A percentile compares a stretch with the other conserved stretches of the same genome.
phyloP scores from a whole-genome alignment of 2,329 filamentous ascomycete genomes.

The Phialocephala subalpina region DNA sequence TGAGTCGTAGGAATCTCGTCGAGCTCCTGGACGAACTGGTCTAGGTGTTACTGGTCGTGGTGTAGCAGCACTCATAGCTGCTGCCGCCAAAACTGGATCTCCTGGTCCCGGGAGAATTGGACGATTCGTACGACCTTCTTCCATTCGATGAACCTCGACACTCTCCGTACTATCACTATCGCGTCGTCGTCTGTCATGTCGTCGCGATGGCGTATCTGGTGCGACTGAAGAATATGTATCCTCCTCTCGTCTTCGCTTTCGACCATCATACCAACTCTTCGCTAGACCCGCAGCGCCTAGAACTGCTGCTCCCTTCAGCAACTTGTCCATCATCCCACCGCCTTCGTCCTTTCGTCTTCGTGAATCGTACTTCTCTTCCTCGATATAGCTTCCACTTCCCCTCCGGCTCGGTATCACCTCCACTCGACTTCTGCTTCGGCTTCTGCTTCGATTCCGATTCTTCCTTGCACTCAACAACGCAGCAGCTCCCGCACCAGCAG shows the following conservation, averaged over 20 bases:
- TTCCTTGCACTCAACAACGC: slow-evolving; percentile 54
- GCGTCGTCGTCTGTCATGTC: slow-evolving; percentile 47
- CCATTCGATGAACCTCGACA: slow-evolving; percentile 33
- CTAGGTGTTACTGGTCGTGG: slow-evolving; percentile 45
- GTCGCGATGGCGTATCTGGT: slow-evolving; percentile 65
- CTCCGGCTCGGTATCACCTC: slow-evolving; percentile 61
- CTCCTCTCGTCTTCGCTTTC: slow-evolving; percentile 52
- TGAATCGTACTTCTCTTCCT: slow-evolving; percentile 67
- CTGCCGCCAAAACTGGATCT: slow-evolving; percentile 52
- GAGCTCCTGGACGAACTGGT: slow-evolving; percentile 47
- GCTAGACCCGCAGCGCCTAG: slow-evolving; percentile 69
- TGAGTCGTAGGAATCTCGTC: slow-evolving; percentile 59
- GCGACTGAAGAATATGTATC: slow-evolving; percentile 71
- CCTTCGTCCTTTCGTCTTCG: slow-evolving; percentile 40
- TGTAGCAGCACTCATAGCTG: slow-evolving; percentile 56
- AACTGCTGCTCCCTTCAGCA: slow-evolving; percentile 67
- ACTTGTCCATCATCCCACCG: slow-evolving; percentile 66
- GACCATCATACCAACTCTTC: slow-evolving; percentile 64
- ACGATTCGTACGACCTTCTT: slow-evolving; percentile 46
- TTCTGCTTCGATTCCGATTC: slow-evolving; percentile 42
- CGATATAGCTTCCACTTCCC: slow-evolving; percentile 60
- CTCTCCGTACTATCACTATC: slow-evolving; percentile 57
- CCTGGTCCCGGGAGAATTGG: slow-evolving; percentile 56
- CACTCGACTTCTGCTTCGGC: slow-evolving; percentile 39
- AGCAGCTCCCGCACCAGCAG: slow-evolving; percentile 64